A percentile compares a stretch with the other conserved stretches of the same genome.
Evolutionary conservation across 306 rosid genomes (phyloP).

Genomic region (Prunus mongolica): DNA sequence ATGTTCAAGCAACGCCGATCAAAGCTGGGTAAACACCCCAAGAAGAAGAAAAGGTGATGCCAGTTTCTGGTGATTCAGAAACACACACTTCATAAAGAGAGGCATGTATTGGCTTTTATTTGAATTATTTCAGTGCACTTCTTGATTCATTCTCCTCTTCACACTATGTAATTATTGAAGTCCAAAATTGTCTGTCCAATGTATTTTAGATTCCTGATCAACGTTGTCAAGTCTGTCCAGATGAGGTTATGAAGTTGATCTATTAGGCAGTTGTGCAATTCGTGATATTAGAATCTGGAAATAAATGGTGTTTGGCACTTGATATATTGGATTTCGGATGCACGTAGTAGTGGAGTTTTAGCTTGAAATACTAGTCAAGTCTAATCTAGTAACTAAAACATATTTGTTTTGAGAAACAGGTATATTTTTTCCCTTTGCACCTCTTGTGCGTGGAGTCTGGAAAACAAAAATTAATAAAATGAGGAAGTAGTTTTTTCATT

Average conservation of each 20-base stretch:
- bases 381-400: no score
- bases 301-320: not conserved
- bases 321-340: not conserved
- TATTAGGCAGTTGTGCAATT: not conserved
- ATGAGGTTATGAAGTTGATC: not conserved
- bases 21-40: conserved; percentile 51
- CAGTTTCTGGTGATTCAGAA: not conserved
- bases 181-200: not conserved
- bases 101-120: not conserved
- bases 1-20: conserved; percentile 79
- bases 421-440: not conserved
- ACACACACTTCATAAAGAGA: not conserved
- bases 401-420: not conserved
- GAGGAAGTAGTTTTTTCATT: not conserved
- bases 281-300: not conserved
- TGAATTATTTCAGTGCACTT: not conserved
- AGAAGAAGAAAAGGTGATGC: conserved; percentile 49
- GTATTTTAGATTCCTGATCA: not conserved
- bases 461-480: no score
- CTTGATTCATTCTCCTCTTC: not conserved
- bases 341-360: not conserved
- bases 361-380: not conserved
- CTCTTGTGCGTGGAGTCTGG: not conserved
- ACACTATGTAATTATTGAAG: not conserved
- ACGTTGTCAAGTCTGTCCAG: not conserved